Conservation (phyloP, 2,329 filamentous ascomycete species). For the Whalleya microplaca region DNA sequence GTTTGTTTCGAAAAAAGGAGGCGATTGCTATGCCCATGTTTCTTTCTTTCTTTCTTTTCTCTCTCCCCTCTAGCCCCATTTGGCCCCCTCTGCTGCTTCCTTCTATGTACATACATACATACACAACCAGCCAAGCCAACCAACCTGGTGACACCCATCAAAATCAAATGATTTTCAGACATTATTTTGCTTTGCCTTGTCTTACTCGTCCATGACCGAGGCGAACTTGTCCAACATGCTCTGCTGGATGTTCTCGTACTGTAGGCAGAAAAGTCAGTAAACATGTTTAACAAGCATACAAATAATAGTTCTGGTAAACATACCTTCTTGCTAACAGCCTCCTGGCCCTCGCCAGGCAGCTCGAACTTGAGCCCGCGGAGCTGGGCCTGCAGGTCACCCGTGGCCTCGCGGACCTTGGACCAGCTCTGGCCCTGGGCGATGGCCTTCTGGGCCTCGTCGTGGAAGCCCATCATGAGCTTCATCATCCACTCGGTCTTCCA, state of each 20-base stretch:
- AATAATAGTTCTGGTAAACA: slow-evolving; percentile 35
- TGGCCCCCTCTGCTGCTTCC: no score
- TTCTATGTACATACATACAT: neutral
- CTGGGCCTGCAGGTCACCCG: slow-evolving; percentile 80
- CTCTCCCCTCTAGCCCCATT: neutral
- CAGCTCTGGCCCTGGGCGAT: slow-evolving; percentile 89
- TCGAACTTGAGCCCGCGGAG: slow-evolving; percentile 97
- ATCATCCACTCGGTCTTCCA: slow-evolving; percentile 99
- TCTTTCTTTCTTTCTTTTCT: neutral
- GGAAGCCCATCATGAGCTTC: slow-evolving; percentile 98
- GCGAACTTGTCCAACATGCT: slow-evolving; percentile 97
- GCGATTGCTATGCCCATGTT: neutral
- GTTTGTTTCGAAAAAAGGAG: neutral
- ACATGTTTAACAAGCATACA: no score
- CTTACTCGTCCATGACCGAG: slow-evolving; percentile 90
- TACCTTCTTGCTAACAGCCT: slow-evolving; percentile 82
- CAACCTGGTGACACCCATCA: neutral
- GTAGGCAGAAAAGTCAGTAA: slow-evolving; percentile 10
- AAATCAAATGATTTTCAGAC: neutral
- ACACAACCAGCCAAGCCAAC: neutral
- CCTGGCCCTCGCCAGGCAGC: slow-evolving; percentile 82
- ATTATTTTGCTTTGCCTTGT: neutral
- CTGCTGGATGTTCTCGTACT: slow-evolving; percentile 93
- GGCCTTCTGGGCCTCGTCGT: slow-evolving; percentile 96
- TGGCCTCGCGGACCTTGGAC: slow-evolving; percentile 91